Evolutionary conservation across 495 filamentous ascomycete genomes (phyloP).

Genomic region (Annulohypoxylon nitens): DNA sequence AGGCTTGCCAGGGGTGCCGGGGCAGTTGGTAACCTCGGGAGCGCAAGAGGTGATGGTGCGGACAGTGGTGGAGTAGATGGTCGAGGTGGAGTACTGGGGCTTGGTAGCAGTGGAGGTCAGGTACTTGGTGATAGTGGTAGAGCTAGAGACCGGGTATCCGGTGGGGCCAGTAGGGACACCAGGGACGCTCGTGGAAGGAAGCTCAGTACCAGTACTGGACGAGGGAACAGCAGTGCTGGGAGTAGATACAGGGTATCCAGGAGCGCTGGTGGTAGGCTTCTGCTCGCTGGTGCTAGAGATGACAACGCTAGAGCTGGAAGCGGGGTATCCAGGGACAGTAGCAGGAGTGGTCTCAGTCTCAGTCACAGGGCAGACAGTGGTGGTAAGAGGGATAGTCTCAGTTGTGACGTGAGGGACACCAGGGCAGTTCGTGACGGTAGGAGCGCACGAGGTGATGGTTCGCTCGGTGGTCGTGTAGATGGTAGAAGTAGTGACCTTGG

Average conservation of each 20-base stretch:
- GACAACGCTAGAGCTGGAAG: constrained; percentile 9
- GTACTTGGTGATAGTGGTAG: constrained; percentile 23
- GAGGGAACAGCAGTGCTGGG: background rate
- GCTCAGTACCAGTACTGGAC: background rate
- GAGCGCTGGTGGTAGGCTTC: background rate
- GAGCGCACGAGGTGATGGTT: constrained; percentile 41
- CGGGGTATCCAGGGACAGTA: constrained; percentile 18
- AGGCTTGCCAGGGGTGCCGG: constrained; percentile 17
- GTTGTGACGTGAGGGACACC: constrained; percentile 46
- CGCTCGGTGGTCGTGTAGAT: constrained; percentile 43
- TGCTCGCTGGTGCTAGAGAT: background rate
- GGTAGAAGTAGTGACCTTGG: constrained; percentile 38
- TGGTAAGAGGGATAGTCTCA: constrained; percentile 45
- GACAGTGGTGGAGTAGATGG: constrained; percentile 53
- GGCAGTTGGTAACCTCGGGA: constrained; percentile 42
- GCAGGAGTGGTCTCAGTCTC: background rate
- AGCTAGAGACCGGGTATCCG: constrained; percentile 14
- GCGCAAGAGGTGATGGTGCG: constrained; percentile 55
- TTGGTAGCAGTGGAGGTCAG: constrained; percentile 52
- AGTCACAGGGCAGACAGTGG: constrained; percentile 53
- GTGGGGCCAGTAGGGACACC: background rate
- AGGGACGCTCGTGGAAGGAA: background rate
- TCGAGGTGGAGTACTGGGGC: constrained; percentile 51
- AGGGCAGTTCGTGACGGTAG: constrained; percentile 59
- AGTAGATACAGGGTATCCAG: constrained; percentile 3